Evolutionary conservation across 2,329 filamentous ascomycete species (phyloP).

Genomic region (Monosporascus sp.): DNA sequence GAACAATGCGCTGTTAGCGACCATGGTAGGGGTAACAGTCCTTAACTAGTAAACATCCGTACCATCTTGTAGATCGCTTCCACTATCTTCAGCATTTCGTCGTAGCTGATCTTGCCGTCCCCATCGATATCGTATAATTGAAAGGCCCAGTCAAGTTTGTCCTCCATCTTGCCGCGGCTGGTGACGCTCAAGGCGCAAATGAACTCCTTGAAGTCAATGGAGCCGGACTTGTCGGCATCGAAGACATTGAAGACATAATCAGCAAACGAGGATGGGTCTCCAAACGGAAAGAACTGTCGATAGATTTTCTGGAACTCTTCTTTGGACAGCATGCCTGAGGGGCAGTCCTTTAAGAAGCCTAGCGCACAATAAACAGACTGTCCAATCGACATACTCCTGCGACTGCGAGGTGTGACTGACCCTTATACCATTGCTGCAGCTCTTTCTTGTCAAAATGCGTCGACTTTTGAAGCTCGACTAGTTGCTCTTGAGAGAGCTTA

Average conservation of each 20-base stretch:
- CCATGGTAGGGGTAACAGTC: neutral
- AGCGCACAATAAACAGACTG: conserved; percentile 7
- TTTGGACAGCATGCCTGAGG: conserved; percentile 92
- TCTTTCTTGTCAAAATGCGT: conserved; percentile 99
- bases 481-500: conserved; percentile 94
- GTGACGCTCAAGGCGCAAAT: conserved; percentile 97
- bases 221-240: conserved; percentile 93
- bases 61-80: conserved; percentile 99
- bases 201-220: conserved; percentile 99
- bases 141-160: conserved; percentile 99
- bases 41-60: conserved; percentile 13
- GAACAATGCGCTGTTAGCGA: conserved; percentile 1
- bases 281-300: conserved; percentile 98
- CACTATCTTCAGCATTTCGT: conserved; percentile 98
- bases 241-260: conserved; percentile 99
- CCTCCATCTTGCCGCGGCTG: conserved; percentile 96
- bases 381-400: neutral
- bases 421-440: conserved; percentile 99
- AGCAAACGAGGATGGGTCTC: conserved; percentile 93
- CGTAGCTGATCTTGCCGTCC: conserved; percentile 97
- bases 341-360: conserved; percentile 99
- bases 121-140: conserved; percentile 99
- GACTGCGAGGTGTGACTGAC: conserved; percentile 43
- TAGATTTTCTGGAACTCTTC: conserved; percentile 99
- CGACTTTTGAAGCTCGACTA: conserved; percentile 89